A percentile compares a stretch with the other conserved stretches of the same genome.
phyloP scores from a whole-genome alignment of 306 rosid genomes.

The Pueraria montana region DNA sequence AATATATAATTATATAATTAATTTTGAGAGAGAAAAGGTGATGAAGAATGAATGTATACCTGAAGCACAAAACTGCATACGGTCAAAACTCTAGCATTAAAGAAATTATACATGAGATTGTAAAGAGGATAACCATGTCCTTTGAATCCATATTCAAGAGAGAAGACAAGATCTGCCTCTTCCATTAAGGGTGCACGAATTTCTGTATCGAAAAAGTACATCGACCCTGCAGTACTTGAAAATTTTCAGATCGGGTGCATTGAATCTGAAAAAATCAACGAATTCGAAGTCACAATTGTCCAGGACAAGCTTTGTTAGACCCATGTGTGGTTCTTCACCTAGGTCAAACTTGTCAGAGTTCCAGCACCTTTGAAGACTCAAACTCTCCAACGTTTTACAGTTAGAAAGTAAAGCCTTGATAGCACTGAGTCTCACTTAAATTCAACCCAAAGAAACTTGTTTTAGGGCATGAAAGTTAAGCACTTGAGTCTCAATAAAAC shows the following conservation, averaged over 20 bases:
- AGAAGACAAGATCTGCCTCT: slow-evolving; percentile 1
- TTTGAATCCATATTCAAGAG: neutral
- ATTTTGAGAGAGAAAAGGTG: too few species aligned
- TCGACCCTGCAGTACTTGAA: neutral
- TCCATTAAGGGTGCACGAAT: neutral
- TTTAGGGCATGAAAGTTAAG: slow-evolving; percentile 32
- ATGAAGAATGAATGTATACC: slow-evolving; percentile 38
- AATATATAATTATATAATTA: too few species aligned
- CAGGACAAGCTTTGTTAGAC: too few species aligned
- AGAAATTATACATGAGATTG: neutral
- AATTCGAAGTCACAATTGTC: too few species aligned
- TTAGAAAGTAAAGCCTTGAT: neutral
- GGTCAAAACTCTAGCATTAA: slow-evolving; percentile 10
- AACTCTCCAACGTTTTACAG: slow-evolving; percentile 21
- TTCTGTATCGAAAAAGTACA: too few species aligned
- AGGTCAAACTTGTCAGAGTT: too few species aligned
- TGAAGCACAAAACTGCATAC: slow-evolving; percentile 47
- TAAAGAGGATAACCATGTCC: neutral
- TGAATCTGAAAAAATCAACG: too few species aligned
- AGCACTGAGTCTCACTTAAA: neutral
- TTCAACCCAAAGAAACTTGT: slow-evolving; percentile 41
- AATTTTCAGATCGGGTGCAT: neutral
- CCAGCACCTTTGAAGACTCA: neutral
- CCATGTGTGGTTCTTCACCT: too few species aligned
- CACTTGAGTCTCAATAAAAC: neutral